Evolutionary conservation across 2,329 filamentous ascomycete genomes (phyloP).

Genomic region (Neofusicoccum parvum): DNA sequence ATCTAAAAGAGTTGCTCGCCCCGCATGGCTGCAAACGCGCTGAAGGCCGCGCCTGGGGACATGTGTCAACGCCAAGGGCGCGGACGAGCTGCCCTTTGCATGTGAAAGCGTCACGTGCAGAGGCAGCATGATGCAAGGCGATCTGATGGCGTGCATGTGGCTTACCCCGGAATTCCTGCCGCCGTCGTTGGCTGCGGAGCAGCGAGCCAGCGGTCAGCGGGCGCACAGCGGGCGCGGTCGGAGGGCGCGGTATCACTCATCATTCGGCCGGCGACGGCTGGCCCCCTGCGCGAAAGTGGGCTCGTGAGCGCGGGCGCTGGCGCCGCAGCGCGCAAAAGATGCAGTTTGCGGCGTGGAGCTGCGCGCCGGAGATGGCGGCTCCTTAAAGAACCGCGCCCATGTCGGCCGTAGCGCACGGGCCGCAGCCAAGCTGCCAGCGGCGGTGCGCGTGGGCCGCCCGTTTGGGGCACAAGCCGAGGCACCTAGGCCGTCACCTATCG

Average conservation of each 20-base stretch:
- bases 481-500: not conserved
- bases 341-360: not conserved
- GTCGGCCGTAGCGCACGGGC: too few species aligned
- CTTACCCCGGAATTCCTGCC: slow-evolving; percentile 16
- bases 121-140: not conserved
- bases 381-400: not conserved
- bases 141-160: slow-evolving; percentile 18
- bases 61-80: slow-evolving; percentile 18
- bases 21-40: not conserved
- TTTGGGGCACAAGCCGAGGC: slow-evolving; percentile 9
- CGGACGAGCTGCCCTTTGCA: not conserved
- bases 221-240: not conserved
- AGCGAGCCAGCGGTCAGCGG: not conserved
- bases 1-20: not conserved
- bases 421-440: not conserved
- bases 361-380: slow-evolving; percentile 5
- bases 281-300: not conserved
- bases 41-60: not conserved
- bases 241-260: not conserved
- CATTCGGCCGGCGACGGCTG: not conserved
- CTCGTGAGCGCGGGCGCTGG: slow-evolving; percentile 1
- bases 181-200: not conserved
- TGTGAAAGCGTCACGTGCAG: slow-evolving; percentile 15
- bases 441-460: not conserved
- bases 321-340: not conserved